Conservation (phyloP, 1,139 yeast genomes). For the Debaryomyces fabryi region DNA sequence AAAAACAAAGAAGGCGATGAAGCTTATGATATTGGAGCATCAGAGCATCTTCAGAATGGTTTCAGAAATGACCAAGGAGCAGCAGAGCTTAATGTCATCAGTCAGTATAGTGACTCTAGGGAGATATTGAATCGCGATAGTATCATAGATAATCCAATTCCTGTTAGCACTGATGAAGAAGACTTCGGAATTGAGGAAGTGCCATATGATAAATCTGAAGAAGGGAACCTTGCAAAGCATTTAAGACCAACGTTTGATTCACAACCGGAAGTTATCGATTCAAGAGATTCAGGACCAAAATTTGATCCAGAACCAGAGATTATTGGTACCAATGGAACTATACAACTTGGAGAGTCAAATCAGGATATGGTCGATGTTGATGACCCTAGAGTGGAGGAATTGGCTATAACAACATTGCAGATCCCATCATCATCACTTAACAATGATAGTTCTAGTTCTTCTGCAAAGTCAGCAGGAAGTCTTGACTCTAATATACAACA, state of each 20-base stretch:
- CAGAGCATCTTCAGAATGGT: conserved; percentile 1
- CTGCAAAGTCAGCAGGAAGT: conserved; percentile 32
- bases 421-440: conserved; percentile 17
- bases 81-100: conserved; percentile 27
- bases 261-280: conserved; percentile 32
- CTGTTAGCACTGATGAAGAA: conserved; percentile 12
- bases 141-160: conserved; percentile 2
- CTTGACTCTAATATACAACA: conserved; percentile 27
- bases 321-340: conserved; percentile 20
- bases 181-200: conserved; percentile 24
- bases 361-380: background rate
- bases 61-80: background rate
- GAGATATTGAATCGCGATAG: conserved; percentile 15
- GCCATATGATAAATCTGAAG: conserved; percentile 16
- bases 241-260: conserved; percentile 38
- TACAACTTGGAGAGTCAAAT: conserved; percentile 35
- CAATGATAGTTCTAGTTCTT: conserved; percentile 31
- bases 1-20: conserved; percentile 13
- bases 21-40: background rate
- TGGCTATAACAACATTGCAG: conserved; percentile 15
- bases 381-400: background rate
- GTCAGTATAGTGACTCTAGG: conserved; percentile 17
- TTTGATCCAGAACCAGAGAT: conserved; percentile 37
- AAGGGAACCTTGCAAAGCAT: conserved; percentile 27
- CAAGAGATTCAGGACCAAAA: conserved; percentile 25